Evolutionary conservation across 106 monocot genomes (phyloP).

Genomic region (Cymbidium sinense): DNA sequence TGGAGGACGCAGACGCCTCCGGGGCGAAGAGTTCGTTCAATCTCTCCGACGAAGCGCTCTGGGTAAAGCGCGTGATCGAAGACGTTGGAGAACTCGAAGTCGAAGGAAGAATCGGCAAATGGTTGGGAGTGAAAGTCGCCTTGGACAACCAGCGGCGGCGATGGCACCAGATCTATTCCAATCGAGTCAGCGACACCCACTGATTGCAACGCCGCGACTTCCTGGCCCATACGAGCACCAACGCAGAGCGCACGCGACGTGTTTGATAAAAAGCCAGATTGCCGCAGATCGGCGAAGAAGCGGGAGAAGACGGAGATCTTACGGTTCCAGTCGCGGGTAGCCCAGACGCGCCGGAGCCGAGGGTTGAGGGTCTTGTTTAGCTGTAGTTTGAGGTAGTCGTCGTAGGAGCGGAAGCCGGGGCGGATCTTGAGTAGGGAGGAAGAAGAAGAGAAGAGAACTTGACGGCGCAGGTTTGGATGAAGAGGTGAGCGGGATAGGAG

Average conservation of each 20-base stretch:
- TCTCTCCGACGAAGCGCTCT: slow-evolving; percentile 52
- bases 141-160: slow-evolving; percentile 56
- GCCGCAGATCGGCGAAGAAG: slow-evolving; percentile 47
- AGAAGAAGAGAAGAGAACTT: background rate
- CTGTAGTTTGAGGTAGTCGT: slow-evolving; percentile 68
- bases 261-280: slow-evolving; percentile 49
- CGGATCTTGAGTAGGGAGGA: slow-evolving; percentile 52
- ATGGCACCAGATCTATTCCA: slow-evolving; percentile 82
- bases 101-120: slow-evolving; percentile 52
- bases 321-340: slow-evolving; percentile 89
- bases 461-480: background rate
- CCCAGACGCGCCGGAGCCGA: slow-evolving; percentile 70
- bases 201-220: slow-evolving; percentile 60
- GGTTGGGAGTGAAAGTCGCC: slow-evolving; percentile 92
- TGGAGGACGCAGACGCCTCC: slow-evolving; percentile 67
- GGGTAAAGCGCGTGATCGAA: slow-evolving; percentile 96
- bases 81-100: slow-evolving; percentile 96
- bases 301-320: slow-evolving; percentile 70
- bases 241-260: slow-evolving; percentile 70
- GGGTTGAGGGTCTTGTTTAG: slow-evolving; percentile 89
- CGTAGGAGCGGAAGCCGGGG: slow-evolving; percentile 48
- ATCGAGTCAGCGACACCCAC: slow-evolving; percentile 53
- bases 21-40: slow-evolving; percentile 74
- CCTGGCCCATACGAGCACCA: slow-evolving; percentile 87
- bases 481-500: background rate